These are phyloP conservation scores for Zoysia japonica DNA, from an alignment of 176 grass and related monocot genomes.

Conservation along the genomic window DNA sequence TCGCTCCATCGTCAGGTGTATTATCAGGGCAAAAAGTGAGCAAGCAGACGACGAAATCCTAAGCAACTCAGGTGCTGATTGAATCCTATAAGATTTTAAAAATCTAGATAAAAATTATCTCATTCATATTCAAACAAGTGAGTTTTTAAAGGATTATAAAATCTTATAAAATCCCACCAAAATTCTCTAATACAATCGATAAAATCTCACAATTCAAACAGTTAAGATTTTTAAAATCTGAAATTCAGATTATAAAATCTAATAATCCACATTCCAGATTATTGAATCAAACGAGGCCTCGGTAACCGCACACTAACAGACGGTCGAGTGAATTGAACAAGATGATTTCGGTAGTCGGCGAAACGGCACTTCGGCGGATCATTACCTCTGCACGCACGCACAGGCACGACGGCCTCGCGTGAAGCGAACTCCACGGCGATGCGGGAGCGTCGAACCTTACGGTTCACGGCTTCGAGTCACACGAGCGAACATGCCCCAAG, in stretches of 20 bases:
- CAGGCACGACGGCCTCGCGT: neutral
- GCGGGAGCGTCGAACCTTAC: neutral
- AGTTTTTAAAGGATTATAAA: no score
- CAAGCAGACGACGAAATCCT: neutral
- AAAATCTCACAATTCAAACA: no score
- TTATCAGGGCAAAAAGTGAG: neutral
- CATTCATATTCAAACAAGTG: neutral
- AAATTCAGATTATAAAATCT: no score
- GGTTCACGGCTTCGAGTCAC: neutral
- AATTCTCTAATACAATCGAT: no score
- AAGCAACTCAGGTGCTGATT: neutral
- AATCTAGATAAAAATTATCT: neutral
- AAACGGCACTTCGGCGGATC: neutral
- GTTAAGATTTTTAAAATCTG: no score
- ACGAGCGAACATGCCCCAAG: neutral
- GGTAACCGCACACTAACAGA: no score
- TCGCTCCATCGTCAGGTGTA: neutral
- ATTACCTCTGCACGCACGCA: neutral
- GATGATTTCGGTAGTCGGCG: no score
- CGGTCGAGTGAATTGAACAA: neutral
- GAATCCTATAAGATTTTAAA: no score
- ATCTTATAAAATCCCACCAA: no score
- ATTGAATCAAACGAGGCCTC: no score
- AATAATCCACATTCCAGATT: no score
- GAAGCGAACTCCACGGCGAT: constrained; percentile 3